Evolutionary conservation across 2,329 filamentous ascomycete genomes (phyloP).

Genomic region (Fusarium kyushuense): DNA sequence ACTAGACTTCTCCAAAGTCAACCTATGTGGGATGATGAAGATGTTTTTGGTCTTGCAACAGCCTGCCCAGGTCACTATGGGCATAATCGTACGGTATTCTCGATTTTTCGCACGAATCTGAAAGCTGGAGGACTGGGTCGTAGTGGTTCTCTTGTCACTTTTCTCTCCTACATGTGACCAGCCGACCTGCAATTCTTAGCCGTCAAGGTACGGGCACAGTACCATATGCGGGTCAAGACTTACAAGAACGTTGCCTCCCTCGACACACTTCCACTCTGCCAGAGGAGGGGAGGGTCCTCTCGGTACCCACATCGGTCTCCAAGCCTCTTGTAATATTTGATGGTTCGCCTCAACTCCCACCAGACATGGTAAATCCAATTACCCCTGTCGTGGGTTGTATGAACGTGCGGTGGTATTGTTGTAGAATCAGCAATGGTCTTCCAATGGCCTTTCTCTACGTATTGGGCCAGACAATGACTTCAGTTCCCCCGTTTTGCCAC

Average conservation of each 20-base stretch:
- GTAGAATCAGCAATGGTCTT: constrained; percentile 14
- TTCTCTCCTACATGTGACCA: not conserved
- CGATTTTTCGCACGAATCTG: not conserved
- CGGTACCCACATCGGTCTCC: constrained; percentile 5
- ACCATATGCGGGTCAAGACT: constrained; percentile 13
- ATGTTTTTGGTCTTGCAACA: constrained; percentile 24
- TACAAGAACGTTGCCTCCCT: constrained; percentile 2
- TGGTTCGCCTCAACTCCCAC: constrained; percentile 5
- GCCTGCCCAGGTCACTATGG: constrained; percentile 20
- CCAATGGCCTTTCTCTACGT: constrained; percentile 24
- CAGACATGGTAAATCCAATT: constrained; percentile 33
- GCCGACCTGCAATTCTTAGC: not conserved
- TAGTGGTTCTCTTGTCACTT: constrained; percentile 3
- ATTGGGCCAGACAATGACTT: constrained; percentile 8
- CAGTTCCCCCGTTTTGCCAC: constrained; percentile 17
- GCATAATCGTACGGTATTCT: constrained; percentile 37
- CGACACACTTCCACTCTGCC: not conserved
- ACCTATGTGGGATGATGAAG: constrained; percentile 21
- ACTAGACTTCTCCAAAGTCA: constrained; percentile 20
- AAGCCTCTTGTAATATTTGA: constrained; percentile 2
- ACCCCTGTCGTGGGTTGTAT: constrained; percentile 35
- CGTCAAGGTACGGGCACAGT: not conserved
- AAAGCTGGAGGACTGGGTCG: constrained; percentile 2
- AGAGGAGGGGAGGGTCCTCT: not conserved
- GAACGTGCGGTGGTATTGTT: constrained; percentile 26